Evolutionary conservation across 2,329 filamentous ascomycete genomes (phyloP).

Genomic region (Phaeoacremonium minimum): DNA sequence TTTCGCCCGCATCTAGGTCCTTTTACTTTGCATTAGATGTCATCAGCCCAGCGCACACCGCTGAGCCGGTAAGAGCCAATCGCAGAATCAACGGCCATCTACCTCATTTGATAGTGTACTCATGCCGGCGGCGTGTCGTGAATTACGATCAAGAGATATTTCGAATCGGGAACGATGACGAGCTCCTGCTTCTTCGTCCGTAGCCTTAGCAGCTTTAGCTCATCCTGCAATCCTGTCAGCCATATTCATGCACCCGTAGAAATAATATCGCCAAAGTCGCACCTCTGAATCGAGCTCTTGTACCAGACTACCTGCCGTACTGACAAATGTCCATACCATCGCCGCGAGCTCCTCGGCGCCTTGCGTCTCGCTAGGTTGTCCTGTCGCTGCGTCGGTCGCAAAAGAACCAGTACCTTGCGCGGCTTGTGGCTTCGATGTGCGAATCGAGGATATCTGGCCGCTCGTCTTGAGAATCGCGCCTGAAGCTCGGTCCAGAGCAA

Average conservation of each 20-base stretch:
- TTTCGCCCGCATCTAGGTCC: too few species aligned
- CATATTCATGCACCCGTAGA: background rate
- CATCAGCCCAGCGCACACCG: too few species aligned
- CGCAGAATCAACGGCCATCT: too few species aligned
- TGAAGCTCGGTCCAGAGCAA: conserved; percentile 67
- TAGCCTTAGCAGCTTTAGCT: conserved; percentile 69
- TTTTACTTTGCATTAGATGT: too few species aligned
- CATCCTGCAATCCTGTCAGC: conserved; percentile 47
- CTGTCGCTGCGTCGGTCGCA: conserved; percentile 34
- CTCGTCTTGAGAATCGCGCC: conserved; percentile 73
- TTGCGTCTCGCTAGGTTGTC: conserved; percentile 45
- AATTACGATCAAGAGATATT: conserved; percentile 74
- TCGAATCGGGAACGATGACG: conserved; percentile 75
- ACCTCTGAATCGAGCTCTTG: conserved; percentile 69
- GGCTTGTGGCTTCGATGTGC: conserved; percentile 29
- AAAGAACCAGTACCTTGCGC: conserved; percentile 35
- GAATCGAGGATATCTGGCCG: conserved; percentile 60
- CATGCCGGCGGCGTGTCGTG: conserved; percentile 74
- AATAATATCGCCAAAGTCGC: conserved; percentile 12
- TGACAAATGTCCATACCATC: conserved; percentile 74
- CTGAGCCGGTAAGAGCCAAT: too few species aligned
- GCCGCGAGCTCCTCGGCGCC: conserved; percentile 69
- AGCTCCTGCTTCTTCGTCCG: conserved; percentile 83
- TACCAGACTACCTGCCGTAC: conserved; percentile 64
- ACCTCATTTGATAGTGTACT: too few species aligned